Base-by-base conservation (phyloP, 768 basidiomycete species). In the Lactarius evosmus region DNA sequence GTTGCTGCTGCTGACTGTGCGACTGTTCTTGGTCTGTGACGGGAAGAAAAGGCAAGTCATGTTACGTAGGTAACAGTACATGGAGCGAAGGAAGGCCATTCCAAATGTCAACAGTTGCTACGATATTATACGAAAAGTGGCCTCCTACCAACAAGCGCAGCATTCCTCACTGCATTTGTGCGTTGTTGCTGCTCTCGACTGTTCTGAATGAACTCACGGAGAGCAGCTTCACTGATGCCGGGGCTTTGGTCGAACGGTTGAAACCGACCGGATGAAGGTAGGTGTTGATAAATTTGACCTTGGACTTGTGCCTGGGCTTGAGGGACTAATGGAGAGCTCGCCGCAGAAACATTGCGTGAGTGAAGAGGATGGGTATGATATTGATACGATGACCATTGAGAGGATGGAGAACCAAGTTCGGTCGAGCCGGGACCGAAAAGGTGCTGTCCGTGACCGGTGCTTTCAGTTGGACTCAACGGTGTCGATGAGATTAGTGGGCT, bases 181-280 rank as follows among this genome's bases (percentile, higher is more conserved):
- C 70, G 66, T 53, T 69, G 75, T 25, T 79, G 80, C 56, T 83
- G 82, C 53, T 87, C 85, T 58, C 85, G 83, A 71, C 86, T 90
- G 29, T 82, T 81, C 71, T 84, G 84, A 60, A 91, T 89, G 61
- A 92, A 83, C 66, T 89, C 88, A 63, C 89, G 81, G 66, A 92
- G 79, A 71, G 90, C 86, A 16, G 87, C 86, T 74, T 92, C 90
- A 69, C 88, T 89, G 58, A 91, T 75, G 49, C 79, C 60, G 16
- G 41, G 14, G n/a, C 16, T 78, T 32, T 79, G 80, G 65, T 82
- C 81, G 67, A 85, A 84, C 6, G 83, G 81, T 62, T 87, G 85
- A 70, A 85, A 84, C 11, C 81, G 80, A 57, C 71, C 69, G 38
- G 77, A 74, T 36, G 70, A 69, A 17, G 63, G 69, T 56, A 68